These are phyloP conservation scores for Pichia sp. DNA, from an alignment of 1,139 yeast species.

Conservation along the genomic window DNA sequence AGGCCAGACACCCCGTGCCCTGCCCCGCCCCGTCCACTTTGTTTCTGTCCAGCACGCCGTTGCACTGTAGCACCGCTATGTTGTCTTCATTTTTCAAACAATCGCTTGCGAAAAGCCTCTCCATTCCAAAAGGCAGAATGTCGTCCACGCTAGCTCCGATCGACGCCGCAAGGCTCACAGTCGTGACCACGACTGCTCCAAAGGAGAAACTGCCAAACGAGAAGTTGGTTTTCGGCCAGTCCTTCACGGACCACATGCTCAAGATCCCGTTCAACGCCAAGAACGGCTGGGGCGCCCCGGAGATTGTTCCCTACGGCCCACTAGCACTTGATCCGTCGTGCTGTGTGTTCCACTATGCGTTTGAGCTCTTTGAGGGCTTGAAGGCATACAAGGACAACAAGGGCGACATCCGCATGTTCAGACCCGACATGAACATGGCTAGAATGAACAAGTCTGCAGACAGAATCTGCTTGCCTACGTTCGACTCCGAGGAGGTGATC, in stretches of 20 bases:
- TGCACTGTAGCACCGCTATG: slow-evolving; percentile 4
- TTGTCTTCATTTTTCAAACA: slow-evolving; percentile 11
- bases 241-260: slow-evolving; percentile 89
- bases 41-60: neutral
- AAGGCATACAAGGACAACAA: slow-evolving; percentile 81
- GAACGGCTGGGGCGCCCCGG: slow-evolving; percentile 82
- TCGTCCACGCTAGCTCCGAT: slow-evolving; percentile 42
- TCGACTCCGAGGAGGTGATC: slow-evolving; percentile 72
- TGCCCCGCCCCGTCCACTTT: neutral
- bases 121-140: slow-evolving; percentile 21
- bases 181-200: slow-evolving; percentile 57
- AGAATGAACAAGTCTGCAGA: slow-evolving; percentile 86
- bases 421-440: slow-evolving; percentile 87
- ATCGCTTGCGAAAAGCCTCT: slow-evolving; percentile 1
- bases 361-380: slow-evolving; percentile 93
- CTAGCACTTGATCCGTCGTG: slow-evolving; percentile 79
- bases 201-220: slow-evolving; percentile 67
- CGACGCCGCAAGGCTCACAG: slow-evolving; percentile 63
- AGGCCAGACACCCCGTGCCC: neutral
- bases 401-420: slow-evolving; percentile 70
- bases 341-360: slow-evolving; percentile 88
- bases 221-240: slow-evolving; percentile 75
- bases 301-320: slow-evolving; percentile 78
- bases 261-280: slow-evolving; percentile 76
- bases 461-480: slow-evolving; percentile 81